Evolutionary conservation across 805 yeast genomes (phyloP), one percentile per base, ranked within the genome.

Genomic region (Wickerhamomyces pijperi): DNA sequence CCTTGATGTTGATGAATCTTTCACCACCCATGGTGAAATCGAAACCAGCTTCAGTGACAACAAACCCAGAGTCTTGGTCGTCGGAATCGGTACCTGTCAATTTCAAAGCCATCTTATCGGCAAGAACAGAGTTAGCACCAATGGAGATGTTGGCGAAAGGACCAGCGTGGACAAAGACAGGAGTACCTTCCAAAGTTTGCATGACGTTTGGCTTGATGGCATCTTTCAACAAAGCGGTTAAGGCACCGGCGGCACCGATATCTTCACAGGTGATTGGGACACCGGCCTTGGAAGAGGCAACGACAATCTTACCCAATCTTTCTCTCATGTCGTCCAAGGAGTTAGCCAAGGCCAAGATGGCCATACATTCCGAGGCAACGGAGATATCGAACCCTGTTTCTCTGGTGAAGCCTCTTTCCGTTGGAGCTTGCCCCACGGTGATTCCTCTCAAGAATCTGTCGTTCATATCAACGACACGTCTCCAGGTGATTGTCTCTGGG

Each of bases 1-100:
- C 79, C 60, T 82, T 82, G 64, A 82, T 82, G 61, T 82, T 81
- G 59, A 80, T 68, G 61, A 82, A 82, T 63, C 94, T 68, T 65
- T 82, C 94, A 59, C 94, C 94, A 56, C 94, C 94, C 94, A 82
- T 82, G 38, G 92, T 82, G 68, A 82, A 82, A 61, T 82, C 94
- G 63, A 82, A 82, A 45, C 94, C 94, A 16, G 94, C 94, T 60
- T 82, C 94, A 36, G 94, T 82, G 39, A 82, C 81, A 44, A 82
- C 94, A 50, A 74, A 82, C 45, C 94, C 92, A 48, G 71, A 72
- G 40, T 68, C 67, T 37, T 63, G 72, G 40, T 67, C 64, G 36
- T 64, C 65, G n/a, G 72, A 58, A 14, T 72, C 67, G 23, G 77
- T 70, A 60, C 90, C 90, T 34, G 83, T 82, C 45, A 82, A 65